Evolutionary conservation across 768 basidiomycete genomes (phyloP).

Genomic region (Royoungia palumana): DNA sequence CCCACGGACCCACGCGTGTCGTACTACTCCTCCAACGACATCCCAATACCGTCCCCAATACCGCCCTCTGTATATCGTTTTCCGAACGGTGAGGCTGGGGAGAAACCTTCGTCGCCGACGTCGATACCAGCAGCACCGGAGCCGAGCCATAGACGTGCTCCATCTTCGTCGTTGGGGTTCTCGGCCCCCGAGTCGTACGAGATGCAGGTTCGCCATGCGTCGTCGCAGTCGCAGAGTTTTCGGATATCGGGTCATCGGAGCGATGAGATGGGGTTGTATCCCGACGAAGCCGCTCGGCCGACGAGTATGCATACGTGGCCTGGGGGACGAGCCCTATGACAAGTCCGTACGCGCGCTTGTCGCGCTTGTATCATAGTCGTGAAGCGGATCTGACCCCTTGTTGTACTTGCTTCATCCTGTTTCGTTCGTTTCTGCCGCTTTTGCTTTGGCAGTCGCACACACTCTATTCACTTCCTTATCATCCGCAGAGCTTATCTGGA

Average conservation of each 20-base stretch:
- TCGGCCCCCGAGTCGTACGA: slow-evolving; percentile 32
- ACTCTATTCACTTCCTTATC: neutral
- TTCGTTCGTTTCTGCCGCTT: too few species aligned
- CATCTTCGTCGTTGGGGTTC: slow-evolving; percentile 1
- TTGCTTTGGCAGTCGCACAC: too few species aligned
- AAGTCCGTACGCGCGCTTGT: neutral
- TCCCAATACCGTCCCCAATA: slow-evolving; percentile 55
- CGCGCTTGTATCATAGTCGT: slow-evolving; percentile 18
- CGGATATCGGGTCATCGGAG: neutral
- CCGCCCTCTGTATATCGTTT: slow-evolving; percentile 49
- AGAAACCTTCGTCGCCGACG: slow-evolving; percentile 19
- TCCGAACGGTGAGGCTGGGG: slow-evolving; percentile 45
- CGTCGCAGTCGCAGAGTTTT: slow-evolving; percentile 11
- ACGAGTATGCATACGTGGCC: slow-evolving; percentile 16
- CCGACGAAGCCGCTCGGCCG: neutral
- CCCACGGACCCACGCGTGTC: slow-evolving; percentile 38
- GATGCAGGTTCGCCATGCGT: slow-evolving; percentile 35
- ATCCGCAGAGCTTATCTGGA: neutral
- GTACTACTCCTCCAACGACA: slow-evolving; percentile 55
- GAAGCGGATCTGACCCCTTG: slow-evolving; percentile 15
- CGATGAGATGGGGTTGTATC: neutral
- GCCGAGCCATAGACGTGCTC: neutral
- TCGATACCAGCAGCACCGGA: slow-evolving; percentile 7
- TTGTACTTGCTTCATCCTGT: slow-evolving; percentile 24
- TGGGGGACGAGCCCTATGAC: slow-evolving; percentile 19